Evolutionary conservation across 495 filamentous ascomycete genomes (phyloP).

Genomic region (Melanomma pulvis-pyrius): DNA sequence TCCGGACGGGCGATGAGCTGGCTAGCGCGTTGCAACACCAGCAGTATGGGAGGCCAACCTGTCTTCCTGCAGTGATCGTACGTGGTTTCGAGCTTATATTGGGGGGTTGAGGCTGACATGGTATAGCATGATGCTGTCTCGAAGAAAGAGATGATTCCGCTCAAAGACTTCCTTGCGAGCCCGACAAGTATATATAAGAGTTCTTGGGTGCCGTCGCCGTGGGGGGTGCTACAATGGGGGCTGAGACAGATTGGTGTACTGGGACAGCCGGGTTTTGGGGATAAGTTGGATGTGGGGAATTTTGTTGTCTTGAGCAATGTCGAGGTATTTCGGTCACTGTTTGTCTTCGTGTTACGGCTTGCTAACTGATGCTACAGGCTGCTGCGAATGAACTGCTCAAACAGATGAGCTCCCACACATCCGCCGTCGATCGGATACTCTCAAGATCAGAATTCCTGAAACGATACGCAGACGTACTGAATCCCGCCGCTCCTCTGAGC

Average conservation of each 20-base stretch:
- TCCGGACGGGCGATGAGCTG: conserved; percentile 71
- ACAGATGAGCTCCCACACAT: conserved; percentile 10
- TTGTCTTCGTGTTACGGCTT: background rate
- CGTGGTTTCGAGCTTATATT: conserved; percentile 24
- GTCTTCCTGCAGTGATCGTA: conserved; percentile 76
- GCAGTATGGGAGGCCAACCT: conserved; percentile 83
- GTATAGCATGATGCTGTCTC: conserved; percentile 66
- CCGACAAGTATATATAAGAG: conserved; percentile 65
- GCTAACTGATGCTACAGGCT: conserved; percentile 17
- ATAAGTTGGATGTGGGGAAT: conserved; percentile 54
- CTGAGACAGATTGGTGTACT: conserved; percentile 68
- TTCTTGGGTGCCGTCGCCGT: conserved; percentile 57
- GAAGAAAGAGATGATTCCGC: conserved; percentile 67
- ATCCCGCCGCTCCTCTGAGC: conserved; percentile 20
- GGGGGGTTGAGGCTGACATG: background rate
- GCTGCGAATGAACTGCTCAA: conserved; percentile 40
- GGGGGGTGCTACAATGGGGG: conserved; percentile 74
- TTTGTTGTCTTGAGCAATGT: conserved; percentile 65
- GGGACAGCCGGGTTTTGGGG: conserved; percentile 52
- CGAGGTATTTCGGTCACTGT: conserved; percentile 45
- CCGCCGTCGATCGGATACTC: conserved; percentile 21
- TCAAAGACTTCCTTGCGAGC: conserved; percentile 61
- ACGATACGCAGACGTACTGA: conserved; percentile 32
- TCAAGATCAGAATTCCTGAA: conserved; percentile 27
- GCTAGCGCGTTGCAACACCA: conserved; percentile 70